Evolutionary conservation across 768 basidiomycete genomes (phyloP).

Genomic region (Boletus patriciae): DNA sequence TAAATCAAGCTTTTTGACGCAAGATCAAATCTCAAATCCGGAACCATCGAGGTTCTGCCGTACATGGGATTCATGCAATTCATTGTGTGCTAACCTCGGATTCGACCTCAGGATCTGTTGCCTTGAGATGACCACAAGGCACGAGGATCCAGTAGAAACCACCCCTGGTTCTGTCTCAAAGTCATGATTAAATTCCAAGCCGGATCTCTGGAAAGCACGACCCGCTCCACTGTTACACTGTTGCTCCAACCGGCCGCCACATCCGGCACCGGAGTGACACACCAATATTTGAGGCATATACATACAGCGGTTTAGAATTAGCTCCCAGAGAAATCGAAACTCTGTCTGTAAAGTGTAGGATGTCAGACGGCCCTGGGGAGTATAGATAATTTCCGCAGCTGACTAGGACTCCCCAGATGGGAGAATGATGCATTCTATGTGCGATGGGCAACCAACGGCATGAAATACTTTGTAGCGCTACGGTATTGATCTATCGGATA

Average conservation of each 20-base stretch:
- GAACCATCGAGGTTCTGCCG: constrained; percentile 10
- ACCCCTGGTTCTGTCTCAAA: neutral
- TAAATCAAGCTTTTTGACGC: neutral
- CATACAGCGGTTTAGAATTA: neutral
- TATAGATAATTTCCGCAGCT: neutral
- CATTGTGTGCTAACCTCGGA: neutral
- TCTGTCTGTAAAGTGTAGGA: too few species aligned
- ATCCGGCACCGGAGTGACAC: neutral
- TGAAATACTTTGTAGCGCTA: neutral
- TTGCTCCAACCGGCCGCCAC: constrained; percentile 1
- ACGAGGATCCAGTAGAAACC: neutral
- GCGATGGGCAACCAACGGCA: neutral
- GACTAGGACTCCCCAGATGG: neutral
- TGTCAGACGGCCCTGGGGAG: neutral
- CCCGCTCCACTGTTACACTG: neutral
- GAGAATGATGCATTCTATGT: neutral
- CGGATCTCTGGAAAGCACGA: neutral
- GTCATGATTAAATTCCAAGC: neutral
- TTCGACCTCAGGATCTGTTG: constrained; percentile 10
- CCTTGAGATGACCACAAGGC: neutral
- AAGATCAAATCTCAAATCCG: neutral
- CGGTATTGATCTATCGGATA: constrained; percentile 15
- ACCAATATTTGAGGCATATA: neutral
- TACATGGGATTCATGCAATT: constrained; percentile 5
- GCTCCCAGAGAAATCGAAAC: neutral